Evolutionary conservation across 1,284 basidiomycete genomes (phyloP), one percentile per base, ranked within the genome.

Genomic region (Cryptococcus deneoformans): DNA sequence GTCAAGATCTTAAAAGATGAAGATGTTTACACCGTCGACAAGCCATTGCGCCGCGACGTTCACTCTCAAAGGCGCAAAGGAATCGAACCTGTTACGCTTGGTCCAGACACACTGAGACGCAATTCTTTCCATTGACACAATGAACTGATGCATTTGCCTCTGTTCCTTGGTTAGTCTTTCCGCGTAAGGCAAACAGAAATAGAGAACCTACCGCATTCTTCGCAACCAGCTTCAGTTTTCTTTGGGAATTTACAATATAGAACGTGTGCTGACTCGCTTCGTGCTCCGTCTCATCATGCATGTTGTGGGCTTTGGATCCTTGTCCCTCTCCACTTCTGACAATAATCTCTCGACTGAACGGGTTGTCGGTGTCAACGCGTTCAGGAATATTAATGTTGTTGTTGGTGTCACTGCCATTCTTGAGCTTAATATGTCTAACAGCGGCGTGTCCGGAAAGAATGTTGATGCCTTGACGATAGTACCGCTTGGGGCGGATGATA

Each of bases 41-140:
- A 99, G 85, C 96, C 96, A 99, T 70, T 98, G 95, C 0, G 93
- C 90, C 40, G 91, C 88, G 2, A 94, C 94, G 69, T 98, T 94
- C 68, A 91, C 78, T 14, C 95, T 84, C 58, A 97, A 89, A 0
- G 96, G 96, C 2, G 95, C 89, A 77, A 96, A 99, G 65, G 91
- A 95, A 61, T 88, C 90, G 73, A 97, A 98, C 29, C 93, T 81
- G 73, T 97, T 94, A 45, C 82, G 82, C 16, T 87, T 85, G 1
- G 86, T 86, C 81, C 90, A 99, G 60, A 88, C 86, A 42, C 87
- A 92, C 45, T 85, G 83, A 35, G 83, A 82, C 0, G 90, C 87
- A 53, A 89, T 87, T 61, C 87, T 86, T 72, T 98, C 90, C 64
- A 99, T 82, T 1, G 89, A 90, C 5, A 92, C 89, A 58, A 99